Conservation (phyloP, 163 green algal genomes). For the Chlorella variabilis region DNA sequence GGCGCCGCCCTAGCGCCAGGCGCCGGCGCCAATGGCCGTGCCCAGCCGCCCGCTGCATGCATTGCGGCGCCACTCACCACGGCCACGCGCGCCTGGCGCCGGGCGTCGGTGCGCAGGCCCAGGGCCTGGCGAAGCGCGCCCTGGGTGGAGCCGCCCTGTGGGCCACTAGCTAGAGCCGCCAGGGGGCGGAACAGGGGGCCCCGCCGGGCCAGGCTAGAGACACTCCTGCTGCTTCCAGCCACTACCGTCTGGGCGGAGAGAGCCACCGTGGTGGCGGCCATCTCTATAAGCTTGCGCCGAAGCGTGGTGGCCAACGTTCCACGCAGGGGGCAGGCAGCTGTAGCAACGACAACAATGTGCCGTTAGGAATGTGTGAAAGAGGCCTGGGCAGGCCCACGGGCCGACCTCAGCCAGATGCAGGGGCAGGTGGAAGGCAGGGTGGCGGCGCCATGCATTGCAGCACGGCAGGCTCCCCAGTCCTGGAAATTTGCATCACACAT, state of each 20-base stretch:
- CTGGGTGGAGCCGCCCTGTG: not conserved
- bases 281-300: not conserved
- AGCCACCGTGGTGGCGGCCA: not conserved
- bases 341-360: too few species aligned
- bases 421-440: not conserved
- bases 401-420: too few species aligned
- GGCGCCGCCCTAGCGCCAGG: too few species aligned
- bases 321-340: not conserved
- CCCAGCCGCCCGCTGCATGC: slow-evolving; percentile 2
- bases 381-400: too few species aligned
- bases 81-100: not conserved
- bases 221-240: not conserved
- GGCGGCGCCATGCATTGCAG: too few species aligned
- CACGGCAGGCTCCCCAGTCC: too few species aligned
- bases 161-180: not conserved
- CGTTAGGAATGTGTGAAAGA: too few species aligned
- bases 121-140: not conserved
- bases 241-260: not conserved
- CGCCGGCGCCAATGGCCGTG: not conserved
- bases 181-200: not conserved
- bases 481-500: too few species aligned
- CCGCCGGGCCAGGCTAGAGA: not conserved
- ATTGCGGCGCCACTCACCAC: slow-evolving; percentile 14
- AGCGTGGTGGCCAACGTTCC: not conserved
- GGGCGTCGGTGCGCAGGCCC: not conserved